phyloP scores from a whole-genome alignment of 176 grass and related monocot genomes.

The Calamus simplicifolius region DNA sequence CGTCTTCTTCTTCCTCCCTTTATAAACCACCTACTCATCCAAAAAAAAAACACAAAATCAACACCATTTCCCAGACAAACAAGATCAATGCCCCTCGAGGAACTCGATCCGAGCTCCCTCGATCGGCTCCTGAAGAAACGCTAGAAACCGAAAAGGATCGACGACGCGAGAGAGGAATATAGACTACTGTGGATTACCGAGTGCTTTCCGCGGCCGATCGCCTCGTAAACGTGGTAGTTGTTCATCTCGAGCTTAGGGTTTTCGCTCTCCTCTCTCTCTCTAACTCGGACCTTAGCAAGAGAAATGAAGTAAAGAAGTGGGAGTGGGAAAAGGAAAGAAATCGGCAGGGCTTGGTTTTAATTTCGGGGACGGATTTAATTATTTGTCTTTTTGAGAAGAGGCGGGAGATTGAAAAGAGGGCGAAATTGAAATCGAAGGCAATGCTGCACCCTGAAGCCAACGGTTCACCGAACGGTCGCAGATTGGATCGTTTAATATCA shows the following conservation, averaged over 20 bases:
- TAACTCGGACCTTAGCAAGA: too few relatives aligned
- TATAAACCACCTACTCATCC: constrained; percentile 58
- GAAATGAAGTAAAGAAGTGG: too few relatives aligned
- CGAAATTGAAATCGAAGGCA: too few relatives aligned
- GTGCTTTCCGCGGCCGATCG: constrained; percentile 89
- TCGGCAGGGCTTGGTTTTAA: too few relatives aligned
- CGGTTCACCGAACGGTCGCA: too few relatives aligned
- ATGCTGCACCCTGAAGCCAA: too few relatives aligned
- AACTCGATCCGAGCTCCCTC: constrained; percentile 11
- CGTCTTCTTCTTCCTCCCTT: constrained; percentile 98
- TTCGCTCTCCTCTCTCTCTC: not conserved
- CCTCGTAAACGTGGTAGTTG: constrained; percentile 97
- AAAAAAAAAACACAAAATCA: constrained; percentile 5
- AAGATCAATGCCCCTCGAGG: not conserved
- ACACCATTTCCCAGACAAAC: not conserved
- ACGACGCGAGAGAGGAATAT: not conserved
- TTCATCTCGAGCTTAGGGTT: constrained; percentile 44
- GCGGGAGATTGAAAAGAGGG: too few relatives aligned
- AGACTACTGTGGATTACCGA: constrained; percentile 39
- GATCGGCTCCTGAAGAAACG: not conserved
- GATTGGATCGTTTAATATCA: too few relatives aligned
- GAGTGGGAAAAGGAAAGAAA: too few relatives aligned
- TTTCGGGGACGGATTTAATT: too few relatives aligned
- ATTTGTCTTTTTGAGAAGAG: too few relatives aligned
- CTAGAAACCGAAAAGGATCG: not conserved